phyloP scores from a whole-genome alignment of 2,329 filamentous ascomycete species.

The Fusarium newnesense region DNA sequence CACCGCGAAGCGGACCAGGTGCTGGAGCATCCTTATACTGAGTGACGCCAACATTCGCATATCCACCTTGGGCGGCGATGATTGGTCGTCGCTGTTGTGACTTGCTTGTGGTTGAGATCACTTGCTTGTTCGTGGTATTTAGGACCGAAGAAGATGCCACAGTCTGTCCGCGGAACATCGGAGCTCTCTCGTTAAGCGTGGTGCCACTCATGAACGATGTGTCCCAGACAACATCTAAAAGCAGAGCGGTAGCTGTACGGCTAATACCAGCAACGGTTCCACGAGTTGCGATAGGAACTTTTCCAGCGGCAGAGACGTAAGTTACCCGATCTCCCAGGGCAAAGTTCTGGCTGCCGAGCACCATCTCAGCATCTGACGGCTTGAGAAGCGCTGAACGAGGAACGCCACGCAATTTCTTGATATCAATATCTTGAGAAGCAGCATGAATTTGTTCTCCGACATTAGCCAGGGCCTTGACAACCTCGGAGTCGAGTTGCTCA shows the following conservation, averaged over 20 bases:
- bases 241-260: constrained; percentile 80
- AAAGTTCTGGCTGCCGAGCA: constrained; percentile 86
- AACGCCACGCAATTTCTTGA: constrained; percentile 80
- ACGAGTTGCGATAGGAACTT: constrained; percentile 90
- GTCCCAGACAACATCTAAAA: constrained; percentile 95
- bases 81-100: constrained; percentile 62
- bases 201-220: constrained; percentile 97
- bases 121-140: constrained; percentile 85
- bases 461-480: constrained; percentile 82
- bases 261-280: constrained; percentile 97
- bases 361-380: constrained; percentile 94
- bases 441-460: constrained; percentile 74
- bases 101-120: constrained; percentile 72
- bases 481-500: constrained; percentile 92
- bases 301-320: constrained; percentile 91
- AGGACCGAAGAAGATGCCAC: constrained; percentile 89
- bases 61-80: constrained; percentile 60
- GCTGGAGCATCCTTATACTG: constrained; percentile 70
- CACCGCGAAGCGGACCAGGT: constrained; percentile 65
- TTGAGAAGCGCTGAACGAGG: constrained; percentile 90
- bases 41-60: constrained; percentile 66
- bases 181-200: constrained; percentile 87
- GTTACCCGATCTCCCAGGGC: constrained; percentile 88
- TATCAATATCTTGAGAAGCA: constrained; percentile 62
- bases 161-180: constrained; percentile 92